These are phyloP conservation scores for Haematococcus lacustris DNA, from an alignment of 139 green algal species.

Conservation along the genomic window DNA sequence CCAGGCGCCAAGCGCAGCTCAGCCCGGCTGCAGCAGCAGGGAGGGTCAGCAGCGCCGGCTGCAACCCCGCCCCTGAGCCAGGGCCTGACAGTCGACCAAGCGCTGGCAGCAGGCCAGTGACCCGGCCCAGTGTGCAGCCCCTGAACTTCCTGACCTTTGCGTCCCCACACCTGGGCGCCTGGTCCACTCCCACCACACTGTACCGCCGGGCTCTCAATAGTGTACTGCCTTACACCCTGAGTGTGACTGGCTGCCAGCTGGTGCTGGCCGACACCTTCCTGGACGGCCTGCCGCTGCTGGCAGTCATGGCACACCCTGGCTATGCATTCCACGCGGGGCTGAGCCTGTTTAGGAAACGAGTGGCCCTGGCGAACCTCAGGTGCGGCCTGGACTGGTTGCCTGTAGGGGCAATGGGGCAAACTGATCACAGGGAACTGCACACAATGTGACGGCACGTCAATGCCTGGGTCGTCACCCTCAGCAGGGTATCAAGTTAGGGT, in stretches of 20 bases:
- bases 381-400: neutral
- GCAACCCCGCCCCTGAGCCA: too few species aligned
- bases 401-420: neutral
- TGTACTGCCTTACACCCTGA: conserved; percentile 18
- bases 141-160: conserved; percentile 1
- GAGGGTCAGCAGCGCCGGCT: too few species aligned
- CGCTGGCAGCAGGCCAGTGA: too few species aligned
- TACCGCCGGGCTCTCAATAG: conserved; percentile 13
- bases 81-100: too few species aligned
- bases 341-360: conserved; percentile 15
- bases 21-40: too few species aligned
- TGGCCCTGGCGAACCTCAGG: conserved; percentile 21
- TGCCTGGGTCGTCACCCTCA: neutral
- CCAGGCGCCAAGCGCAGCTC: too few species aligned
- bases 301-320: conserved; percentile 12
- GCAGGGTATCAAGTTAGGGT: neutral
- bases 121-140: too few species aligned
- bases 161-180: conserved; percentile 22
- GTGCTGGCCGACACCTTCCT: conserved; percentile 18
- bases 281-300: conserved; percentile 21
- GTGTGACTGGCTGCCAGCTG: conserved; percentile 10
- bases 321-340: conserved; percentile 22
- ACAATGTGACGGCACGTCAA: neutral
- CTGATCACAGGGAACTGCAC: neutral
- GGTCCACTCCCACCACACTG: conserved; percentile 9